phyloP scores from a whole-genome alignment of 108 stramenopile species.

The Nitzschia putrida region DNA sequence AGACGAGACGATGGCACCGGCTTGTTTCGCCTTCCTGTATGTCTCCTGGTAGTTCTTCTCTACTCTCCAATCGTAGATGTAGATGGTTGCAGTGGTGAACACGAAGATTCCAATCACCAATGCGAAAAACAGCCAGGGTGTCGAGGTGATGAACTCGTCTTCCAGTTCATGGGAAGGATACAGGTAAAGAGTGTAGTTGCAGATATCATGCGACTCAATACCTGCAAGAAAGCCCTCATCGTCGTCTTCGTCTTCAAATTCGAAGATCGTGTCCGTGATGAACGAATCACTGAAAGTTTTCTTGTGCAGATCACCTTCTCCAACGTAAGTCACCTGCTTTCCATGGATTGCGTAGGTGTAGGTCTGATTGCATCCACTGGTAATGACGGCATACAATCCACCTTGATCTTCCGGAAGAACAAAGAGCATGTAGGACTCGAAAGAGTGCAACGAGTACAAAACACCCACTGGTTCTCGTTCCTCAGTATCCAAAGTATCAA shows the following conservation, averaged over 20 bases:
- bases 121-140: slow-evolving; percentile 9
- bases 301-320: slow-evolving; percentile 56
- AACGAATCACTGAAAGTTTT: slow-evolving; percentile 17
- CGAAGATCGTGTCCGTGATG: neutral
- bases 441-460: slow-evolving; percentile 38
- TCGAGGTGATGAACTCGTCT: slow-evolving; percentile 44
- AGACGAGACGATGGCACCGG: slow-evolving; percentile 26
- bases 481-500: slow-evolving; percentile 27
- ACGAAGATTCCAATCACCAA: slow-evolving; percentile 4
- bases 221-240: neutral
- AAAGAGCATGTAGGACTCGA: slow-evolving; percentile 34
- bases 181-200: slow-evolving; percentile 48
- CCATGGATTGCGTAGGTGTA: slow-evolving; percentile 49
- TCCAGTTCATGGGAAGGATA: slow-evolving; percentile 54
- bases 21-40: slow-evolving; percentile 11
- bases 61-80: slow-evolving; percentile 19
- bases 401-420: slow-evolving; percentile 47
- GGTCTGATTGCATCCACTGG: slow-evolving; percentile 35
- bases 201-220: slow-evolving; percentile 15
- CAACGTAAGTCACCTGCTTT: slow-evolving; percentile 37
- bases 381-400: slow-evolving; percentile 51
- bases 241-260: neutral
- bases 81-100: slow-evolving; percentile 2
- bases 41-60: slow-evolving; percentile 20
- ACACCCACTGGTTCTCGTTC: slow-evolving; percentile 32